phyloP scores from a whole-genome alignment of 768 basidiomycete species.

The Rhizopogon salebrosus region DNA sequence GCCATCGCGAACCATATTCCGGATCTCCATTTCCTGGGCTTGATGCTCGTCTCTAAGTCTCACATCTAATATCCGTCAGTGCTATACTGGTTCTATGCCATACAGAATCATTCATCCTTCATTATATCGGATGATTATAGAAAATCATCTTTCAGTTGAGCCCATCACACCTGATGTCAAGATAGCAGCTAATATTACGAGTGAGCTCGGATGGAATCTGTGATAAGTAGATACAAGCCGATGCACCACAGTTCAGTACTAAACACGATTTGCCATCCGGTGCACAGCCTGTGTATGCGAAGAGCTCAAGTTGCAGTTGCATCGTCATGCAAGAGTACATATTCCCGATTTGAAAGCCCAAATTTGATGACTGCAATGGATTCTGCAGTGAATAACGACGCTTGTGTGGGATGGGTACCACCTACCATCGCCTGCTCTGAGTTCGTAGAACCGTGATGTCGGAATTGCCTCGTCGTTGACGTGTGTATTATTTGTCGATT shows the following conservation, averaged over 20 bases:
- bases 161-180: background rate
- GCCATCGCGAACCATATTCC: no score
- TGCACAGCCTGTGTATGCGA: background rate
- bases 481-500: conserved; percentile 94
- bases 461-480: conserved; percentile 89
- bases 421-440: conserved; percentile 75
- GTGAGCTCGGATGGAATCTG: background rate
- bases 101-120: no score
- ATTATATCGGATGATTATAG: background rate
- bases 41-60: no score
- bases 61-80: no score
- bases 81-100: no score
- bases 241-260: background rate
- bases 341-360: conserved; percentile 75
- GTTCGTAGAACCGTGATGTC: conserved; percentile 79
- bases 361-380: conserved; percentile 70
- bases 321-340: conserved; percentile 82
- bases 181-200: background rate
- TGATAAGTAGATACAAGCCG: background rate
- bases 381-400: conserved; percentile 6
- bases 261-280: background rate
- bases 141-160: background rate
- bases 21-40: no score
- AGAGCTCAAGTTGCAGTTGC: conserved; percentile 40
- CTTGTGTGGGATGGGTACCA: background rate